Evolutionary conservation across 306 rosid genomes (phyloP).

Genomic region (Sesbania bispinosa): DNA sequence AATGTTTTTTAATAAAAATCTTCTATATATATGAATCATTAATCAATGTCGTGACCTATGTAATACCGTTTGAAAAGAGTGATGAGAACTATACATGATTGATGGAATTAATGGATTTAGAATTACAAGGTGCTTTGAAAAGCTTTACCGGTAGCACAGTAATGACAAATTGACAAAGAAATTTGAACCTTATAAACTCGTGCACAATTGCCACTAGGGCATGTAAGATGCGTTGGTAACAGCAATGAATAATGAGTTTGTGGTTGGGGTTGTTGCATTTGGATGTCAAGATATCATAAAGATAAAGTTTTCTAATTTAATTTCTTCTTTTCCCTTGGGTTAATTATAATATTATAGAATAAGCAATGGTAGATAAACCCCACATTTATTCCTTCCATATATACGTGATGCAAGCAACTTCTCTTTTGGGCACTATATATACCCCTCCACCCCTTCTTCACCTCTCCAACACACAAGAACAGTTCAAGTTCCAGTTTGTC

Average conservation of each 20-base stretch:
- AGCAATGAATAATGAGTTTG: constrained; percentile 38
- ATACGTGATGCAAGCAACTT: constrained; percentile 35
- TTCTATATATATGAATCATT: too few species aligned
- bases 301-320: constrained; percentile 37
- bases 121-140: constrained; percentile 45
- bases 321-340: neutral
- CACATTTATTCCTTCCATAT: constrained; percentile 69
- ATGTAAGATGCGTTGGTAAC: constrained; percentile 51
- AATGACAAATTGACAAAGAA: neutral
- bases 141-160: neutral
- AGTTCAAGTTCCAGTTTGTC: neutral
- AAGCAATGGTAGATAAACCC: constrained; percentile 50
- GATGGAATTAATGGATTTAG: constrained; percentile 32
- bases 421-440: constrained; percentile 59
- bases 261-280: constrained; percentile 39
- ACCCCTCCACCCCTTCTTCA: constrained; percentile 28
- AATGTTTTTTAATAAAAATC: too few species aligned
- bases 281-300: constrained; percentile 16
- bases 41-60: too few species aligned
- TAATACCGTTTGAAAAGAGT: neutral
- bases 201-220: neutral
- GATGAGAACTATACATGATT: constrained; percentile 8
- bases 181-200: neutral
- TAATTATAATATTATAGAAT: constrained; percentile 24
- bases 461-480: constrained; percentile 34